Conservation (phyloP, 1,284 basidiomycete species). For the Fomitiporia mediterranea region DNA sequence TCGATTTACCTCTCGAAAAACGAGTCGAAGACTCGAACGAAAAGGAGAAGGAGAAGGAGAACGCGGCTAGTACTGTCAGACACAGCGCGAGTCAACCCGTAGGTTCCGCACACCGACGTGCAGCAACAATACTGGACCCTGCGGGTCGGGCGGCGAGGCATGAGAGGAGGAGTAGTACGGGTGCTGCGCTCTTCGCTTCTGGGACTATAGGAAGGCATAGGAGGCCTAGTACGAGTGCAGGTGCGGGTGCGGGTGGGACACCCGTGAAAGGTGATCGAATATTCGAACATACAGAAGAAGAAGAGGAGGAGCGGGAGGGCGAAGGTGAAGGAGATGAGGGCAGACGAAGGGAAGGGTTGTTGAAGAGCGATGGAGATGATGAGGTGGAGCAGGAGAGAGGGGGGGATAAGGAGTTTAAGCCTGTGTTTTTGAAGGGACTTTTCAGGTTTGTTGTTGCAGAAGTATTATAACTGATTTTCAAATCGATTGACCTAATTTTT, state of each 20-base stretch:
- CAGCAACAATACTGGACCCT: conserved; percentile 71
- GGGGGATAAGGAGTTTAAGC: conserved; percentile 70
- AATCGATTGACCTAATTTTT: not conserved
- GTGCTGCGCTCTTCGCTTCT: conserved; percentile 51
- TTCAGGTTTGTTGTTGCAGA: conserved; percentile 59
- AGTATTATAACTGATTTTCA: not conserved
- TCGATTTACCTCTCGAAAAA: conserved; percentile 27
- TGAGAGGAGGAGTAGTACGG: conserved; percentile 72
- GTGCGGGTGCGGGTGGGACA: conserved; percentile 39
- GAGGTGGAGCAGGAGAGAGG: conserved; percentile 23
- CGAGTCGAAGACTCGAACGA: conserved; percentile 22
- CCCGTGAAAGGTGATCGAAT: conserved; percentile 29
- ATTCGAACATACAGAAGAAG: conserved; percentile 48
- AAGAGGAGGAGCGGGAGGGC: conserved; percentile 29
- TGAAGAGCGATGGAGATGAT: conserved; percentile 29
- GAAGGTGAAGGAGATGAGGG: conserved; percentile 33
- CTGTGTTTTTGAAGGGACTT: conserved; percentile 83
- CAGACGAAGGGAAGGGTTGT: conserved; percentile 32
- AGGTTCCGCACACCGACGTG: conserved; percentile 55
- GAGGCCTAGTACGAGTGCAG: conserved; percentile 56
- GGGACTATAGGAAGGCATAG: conserved; percentile 62
- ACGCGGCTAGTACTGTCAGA: conserved; percentile 29
- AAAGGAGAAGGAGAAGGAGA: conserved; percentile 27
- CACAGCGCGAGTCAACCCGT: conserved; percentile 55
- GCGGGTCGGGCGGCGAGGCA: conserved; percentile 54